Evolutionary conservation across 2,329 filamentous ascomycete genomes (phyloP).

Genomic region (Aschersonia sp.): DNA sequence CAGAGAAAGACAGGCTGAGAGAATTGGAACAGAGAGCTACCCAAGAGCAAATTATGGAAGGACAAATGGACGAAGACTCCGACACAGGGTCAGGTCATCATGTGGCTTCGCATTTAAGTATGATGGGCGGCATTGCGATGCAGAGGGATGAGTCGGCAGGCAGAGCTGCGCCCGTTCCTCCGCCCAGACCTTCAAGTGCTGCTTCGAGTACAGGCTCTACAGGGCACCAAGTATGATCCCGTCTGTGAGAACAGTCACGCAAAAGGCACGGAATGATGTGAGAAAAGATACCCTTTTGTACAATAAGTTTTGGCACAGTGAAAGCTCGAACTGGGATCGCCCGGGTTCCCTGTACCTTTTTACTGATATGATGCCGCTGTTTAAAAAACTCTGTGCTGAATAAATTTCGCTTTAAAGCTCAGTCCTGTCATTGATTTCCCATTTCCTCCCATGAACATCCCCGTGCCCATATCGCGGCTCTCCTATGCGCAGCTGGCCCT

Average conservation of each 20-base stretch:
- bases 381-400: no score
- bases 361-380: no score
- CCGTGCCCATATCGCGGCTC: no score
- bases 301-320: no score
- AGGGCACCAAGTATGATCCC: conserved; percentile 13
- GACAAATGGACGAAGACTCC: conserved; percentile 18
- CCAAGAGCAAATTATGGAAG: conserved; percentile 20
- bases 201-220: conserved; percentile 29
- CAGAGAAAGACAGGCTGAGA: conserved; percentile 40
- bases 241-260: no score
- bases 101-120: conserved; percentile 5
- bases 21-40: conserved; percentile 33
- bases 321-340: no score
- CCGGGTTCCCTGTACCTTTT: no score
- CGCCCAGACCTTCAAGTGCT: conserved; percentile 21
- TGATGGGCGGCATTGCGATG: conserved; percentile 24
- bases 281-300: no score
- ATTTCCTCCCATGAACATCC: no score
- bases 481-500: neutral
- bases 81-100: conserved; percentile 14
- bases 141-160: conserved; percentile 19
- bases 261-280: no score
- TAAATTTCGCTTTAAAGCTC: no score
- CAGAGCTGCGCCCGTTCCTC: conserved; percentile 14
- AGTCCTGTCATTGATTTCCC: no score